Base-by-base conservation (phyloP, 208 protist genomes). In the Leishmania amazonensis region DNA sequence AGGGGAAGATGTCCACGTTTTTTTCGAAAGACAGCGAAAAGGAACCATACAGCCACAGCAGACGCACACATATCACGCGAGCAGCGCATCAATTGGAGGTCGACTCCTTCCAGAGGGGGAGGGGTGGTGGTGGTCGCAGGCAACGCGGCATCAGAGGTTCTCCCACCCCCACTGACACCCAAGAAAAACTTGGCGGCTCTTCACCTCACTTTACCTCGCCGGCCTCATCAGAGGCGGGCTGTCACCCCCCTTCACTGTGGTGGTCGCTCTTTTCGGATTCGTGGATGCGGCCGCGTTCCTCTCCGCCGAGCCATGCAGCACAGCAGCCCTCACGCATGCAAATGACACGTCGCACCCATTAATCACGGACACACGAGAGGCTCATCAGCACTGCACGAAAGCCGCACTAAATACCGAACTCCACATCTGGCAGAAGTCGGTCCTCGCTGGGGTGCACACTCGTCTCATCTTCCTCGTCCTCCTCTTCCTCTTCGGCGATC, bases 401-500 rank as follows among this genome's bases (percentile, higher is more conserved):
- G 31, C 57, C 3, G 76, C 62, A 1, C 40, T 68, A 93, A 42
- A 93, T 90, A 19, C 85, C 87, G 78, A 93, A 93, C 70, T 89
- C 87, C 17, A 89, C 77, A 1, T 90, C 87, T 28, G 89, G 87
- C 7, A 93, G 80, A 5, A 93, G 81, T 42, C 84, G 84, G 5
- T 87, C 76, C 1, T 75, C 60, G 3, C 73, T 75, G 3, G 17
- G 17, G 47, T 64, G 64, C 45, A 0, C 21, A 60, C 49, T 54
- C 62, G 62, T 13, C 58, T 64, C 58, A 71, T 82, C 81, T 3
- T 88, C 77, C 13, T 78, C 79, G 38, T 87, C 83, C 19, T 79
- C 81, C 31, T 82, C 78, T 28, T 24, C 62, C 0, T 31, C 24
- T 3, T 58, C 54, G 1, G 15, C 81, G 5, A 8, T 49, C 4